Base-by-base conservation (phyloP, 2,329 filamentous ascomycete species). In the Nigrograna mackinnonii region DNA sequence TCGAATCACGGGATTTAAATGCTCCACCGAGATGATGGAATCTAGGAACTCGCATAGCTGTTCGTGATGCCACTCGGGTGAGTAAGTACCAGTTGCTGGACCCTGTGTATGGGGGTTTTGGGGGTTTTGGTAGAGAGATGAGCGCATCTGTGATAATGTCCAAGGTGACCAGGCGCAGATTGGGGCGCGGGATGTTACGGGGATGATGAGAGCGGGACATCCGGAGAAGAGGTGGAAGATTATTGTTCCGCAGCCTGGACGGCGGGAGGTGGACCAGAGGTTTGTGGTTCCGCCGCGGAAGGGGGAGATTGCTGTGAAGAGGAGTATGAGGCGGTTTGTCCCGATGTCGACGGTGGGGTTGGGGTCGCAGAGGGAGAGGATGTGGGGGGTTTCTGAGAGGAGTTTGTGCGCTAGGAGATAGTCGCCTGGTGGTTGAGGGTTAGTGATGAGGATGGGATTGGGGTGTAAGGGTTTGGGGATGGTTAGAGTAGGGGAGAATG, bases 271-370 rank as follows among this genome's bases (percentile, higher is more conserved):
- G 26, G 59, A 63, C 67, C 67, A 70, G 57, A 64, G 66, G 41
- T 62, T 57, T 34, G 54, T 55, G n/a, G n/a, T n/a, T n/a, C n/a
- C n/a, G 9, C 24, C 24, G 21, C 62, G 54, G 46, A 50, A 68
- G 39, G 68, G 67, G 2, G 67, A 60, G 39, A 71, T 65, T 22
- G 54, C 67, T n/a, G 64, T 64, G 52, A 70, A 68, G 44, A 67
- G 54, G 37, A 70, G 43, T 35, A 68, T 44, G 37, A 70, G 49
- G 39, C 67, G 60, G 47, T 67, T 67, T 30, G 55, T 58, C 33
- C 55, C 55, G 33, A 65, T 58, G 46, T 66, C 57, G 33, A 38
- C 43, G 32, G 44, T 22, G 4, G 61, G 62, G 41, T 55, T 47
- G 31, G 65, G 45, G 39, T 64, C 57, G 52, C 64, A 67, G 16